Conservation (phyloP, 1,139 yeast genomes). For the Yamadazyma triangularis region DNA sequence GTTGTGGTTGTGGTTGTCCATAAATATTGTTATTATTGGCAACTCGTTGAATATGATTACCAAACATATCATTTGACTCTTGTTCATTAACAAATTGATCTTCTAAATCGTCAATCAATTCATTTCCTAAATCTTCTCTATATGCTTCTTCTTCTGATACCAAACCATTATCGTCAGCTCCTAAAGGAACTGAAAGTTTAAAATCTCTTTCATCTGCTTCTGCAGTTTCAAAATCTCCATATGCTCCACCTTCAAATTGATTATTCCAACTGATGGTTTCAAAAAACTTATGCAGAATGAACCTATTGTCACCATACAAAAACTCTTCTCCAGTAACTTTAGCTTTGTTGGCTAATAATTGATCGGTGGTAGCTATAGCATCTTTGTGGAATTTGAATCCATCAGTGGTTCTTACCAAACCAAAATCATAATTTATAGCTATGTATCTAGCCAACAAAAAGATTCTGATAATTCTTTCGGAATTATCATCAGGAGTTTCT, state of each 20-base stretch:
- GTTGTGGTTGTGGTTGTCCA: background rate
- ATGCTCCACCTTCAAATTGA: constrained; percentile 10
- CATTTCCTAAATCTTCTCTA: background rate
- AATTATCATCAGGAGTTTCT: constrained; percentile 11
- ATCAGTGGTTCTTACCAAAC: constrained; percentile 41
- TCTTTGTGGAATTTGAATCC: constrained; percentile 39
- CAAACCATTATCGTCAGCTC: constrained; percentile 3
- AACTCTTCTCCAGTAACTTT: constrained; percentile 24
- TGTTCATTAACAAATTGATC: background rate
- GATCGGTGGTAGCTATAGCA: constrained; percentile 17
- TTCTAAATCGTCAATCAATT: background rate
- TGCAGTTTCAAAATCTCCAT: constrained; percentile 10
- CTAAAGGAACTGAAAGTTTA: constrained; percentile 5
- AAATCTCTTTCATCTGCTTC: constrained; percentile 1
- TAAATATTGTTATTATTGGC: background rate
- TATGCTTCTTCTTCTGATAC: too few species aligned
- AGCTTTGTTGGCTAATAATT: constrained; percentile 8
- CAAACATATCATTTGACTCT: background rate
- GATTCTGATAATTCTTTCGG: constrained; percentile 43
- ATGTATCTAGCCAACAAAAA: constrained; percentile 45
- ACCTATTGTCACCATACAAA: constrained; percentile 39
- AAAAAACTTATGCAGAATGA: constrained; percentile 39
- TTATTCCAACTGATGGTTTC: constrained; percentile 19
- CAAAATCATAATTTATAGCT: constrained; percentile 52
- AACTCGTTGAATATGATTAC: too few species aligned